Base-by-base conservation (phyloP, 1,139 yeast genomes). In the Saccharomycopsis crataegensis region DNA sequence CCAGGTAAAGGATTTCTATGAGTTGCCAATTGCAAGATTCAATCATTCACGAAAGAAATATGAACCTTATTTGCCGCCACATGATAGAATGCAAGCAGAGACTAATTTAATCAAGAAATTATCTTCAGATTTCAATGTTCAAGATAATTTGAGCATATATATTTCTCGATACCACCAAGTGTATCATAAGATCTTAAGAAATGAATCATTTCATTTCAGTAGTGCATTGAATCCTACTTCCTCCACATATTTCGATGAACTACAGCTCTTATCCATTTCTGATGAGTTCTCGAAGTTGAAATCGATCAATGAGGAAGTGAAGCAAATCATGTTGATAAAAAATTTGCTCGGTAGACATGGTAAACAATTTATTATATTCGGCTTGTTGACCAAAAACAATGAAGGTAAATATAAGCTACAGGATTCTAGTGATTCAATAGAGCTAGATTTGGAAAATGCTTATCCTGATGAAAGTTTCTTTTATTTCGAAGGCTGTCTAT, bases 321-420 rank as follows among this genome's bases (percentile, higher is more conserved):
- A 81, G 62, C 77, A 83, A 51, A 79, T 91, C 48, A 86, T 96
- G 0, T 74, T 81, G 44, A 82, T 93, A 55, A 90, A 90, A 62
- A 91, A 90, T 64, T 72, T 93, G 58, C 69, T 91, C 37, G 99
- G 99, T 32, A 73, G 96, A 56, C 87, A 86, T 61, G 93, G 93
- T 5, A 74, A 79, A 53, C 77, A 80, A 56, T 94, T 93, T 64
- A 72, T 87, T 34, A 65, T 94, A 2, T 81, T 91, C 63, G 99
- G 99, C 0, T 71, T 90, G 57, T 68, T 93, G 12, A 73, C 83
- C 2, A 74, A 75, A 56, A 83, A 83, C 54, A 70, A 79, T 6
- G 79, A 77, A 56, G 97, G 95, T 0, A 74, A 78, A 22, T 85
- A 80, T 77, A 79, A 80, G 52, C 67, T 94, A 36, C 96, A 90